Base-by-base conservation (phyloP, 139 green algal species). In the Penium margaritaceum region DNA sequence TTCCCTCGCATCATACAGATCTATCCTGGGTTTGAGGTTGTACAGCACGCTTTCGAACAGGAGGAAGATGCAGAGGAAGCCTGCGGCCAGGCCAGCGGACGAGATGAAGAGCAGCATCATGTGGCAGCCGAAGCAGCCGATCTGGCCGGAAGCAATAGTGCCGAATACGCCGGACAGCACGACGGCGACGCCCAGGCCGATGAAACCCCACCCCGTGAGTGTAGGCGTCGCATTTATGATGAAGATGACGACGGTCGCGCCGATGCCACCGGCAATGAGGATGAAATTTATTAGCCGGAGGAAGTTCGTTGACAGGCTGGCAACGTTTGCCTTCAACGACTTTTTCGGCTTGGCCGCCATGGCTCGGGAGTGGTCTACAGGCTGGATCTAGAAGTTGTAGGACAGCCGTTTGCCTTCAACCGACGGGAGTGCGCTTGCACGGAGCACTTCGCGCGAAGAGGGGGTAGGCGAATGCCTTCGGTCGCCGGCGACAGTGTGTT, bases 11-110 rank as follows among this genome's bases (percentile, higher is more conserved):
- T n/a, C n/a, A n/a, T n/a, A n/a, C n/a, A n/a, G n/a, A n/a, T n/a
- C n/a, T n/a, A n/a, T n/a, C n/a, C n/a, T n/a, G n/a, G n/a, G n/a
- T n/a, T n/a, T n/a, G n/a, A n/a, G n/a, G n/a, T n/a, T n/a, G n/a
- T n/a, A n/a, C n/a, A n/a, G n/a, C n/a, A n/a, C n/a, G n/a, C n/a
- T 66, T 24, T 38, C 27, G 58, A 66, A 44, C 0, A 44, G 32
- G 0, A 72, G 32, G 38, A 72, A 72, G 5, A 64, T 72, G 64
- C 34, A 64, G 43, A 72, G 64, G 47, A 61, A 58, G n/a, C 32
- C 68, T 19, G 64, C 44, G 43, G 27, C 37, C 9, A 72, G 47
- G 19, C 64, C 64, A 24, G 64, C 64, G 64, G 64, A 36, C 7
- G 27, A 65, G 0, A 63, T n/a, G 43, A 64, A 19, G 5, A 61